A percentile compares a stretch with the other conserved stretches of the same genome.
These are phyloP conservation scores for Globisporangium splendens DNA, from an alignment of 352 stramenopile genomes.

Conservation along the genomic window DNA sequence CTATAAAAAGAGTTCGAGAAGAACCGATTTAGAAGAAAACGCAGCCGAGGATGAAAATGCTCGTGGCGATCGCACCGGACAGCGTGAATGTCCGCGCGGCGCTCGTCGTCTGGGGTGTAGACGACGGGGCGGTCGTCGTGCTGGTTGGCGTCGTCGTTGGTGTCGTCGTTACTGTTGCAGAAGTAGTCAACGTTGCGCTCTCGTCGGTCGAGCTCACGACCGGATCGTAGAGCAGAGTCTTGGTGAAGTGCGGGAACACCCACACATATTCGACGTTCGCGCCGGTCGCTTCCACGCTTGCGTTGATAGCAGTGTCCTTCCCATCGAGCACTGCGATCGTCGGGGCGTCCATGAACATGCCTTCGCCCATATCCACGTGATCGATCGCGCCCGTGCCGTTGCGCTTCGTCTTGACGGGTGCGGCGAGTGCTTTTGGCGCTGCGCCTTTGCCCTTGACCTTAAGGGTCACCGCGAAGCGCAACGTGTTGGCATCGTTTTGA, in stretches of 20 bases:
- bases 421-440: neutral
- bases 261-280: constrained; percentile 25
- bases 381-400: constrained; percentile 15
- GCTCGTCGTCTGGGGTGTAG: neutral
- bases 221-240: constrained; percentile 49
- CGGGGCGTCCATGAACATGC: constrained; percentile 37
- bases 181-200: neutral
- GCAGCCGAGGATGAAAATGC: neutral
- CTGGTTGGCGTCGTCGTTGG: neutral
- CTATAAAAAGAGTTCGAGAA: neutral
- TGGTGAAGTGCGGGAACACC: constrained; percentile 35
- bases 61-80: neutral
- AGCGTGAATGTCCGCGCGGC: neutral
- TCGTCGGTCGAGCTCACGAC: constrained; percentile 27
- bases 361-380: constrained; percentile 27
- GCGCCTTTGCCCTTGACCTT: constrained; percentile 24
- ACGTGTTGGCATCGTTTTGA: constrained; percentile 12
- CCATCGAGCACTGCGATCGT: constrained; percentile 17
- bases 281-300: constrained; percentile 16
- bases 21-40: neutral
- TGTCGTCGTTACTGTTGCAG: neutral
- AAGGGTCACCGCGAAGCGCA: constrained; percentile 28
- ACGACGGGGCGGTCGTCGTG: neutral
- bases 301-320: constrained; percentile 19
- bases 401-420: constrained; percentile 16